A percentile compares a stretch with the other conserved stretches of the same genome.
Evolutionary conservation across 2,329 filamentous ascomycete species (phyloP).

Genomic region (Aspergillus novoparasiticus): DNA sequence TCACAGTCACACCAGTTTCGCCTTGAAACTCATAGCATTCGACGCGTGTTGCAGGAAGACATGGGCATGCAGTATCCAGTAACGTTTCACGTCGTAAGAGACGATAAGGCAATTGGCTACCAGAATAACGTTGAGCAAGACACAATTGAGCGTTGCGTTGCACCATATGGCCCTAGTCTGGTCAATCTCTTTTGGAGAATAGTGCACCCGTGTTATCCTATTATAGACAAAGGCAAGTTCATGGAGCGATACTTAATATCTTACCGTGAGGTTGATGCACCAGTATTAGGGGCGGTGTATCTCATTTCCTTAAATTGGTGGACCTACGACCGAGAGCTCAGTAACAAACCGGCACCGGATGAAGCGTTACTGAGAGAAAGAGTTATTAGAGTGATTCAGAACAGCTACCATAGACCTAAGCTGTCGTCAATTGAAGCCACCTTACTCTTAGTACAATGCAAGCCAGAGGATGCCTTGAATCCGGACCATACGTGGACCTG

Average conservation of each 20-base stretch:
- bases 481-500: slow-evolving; percentile 3
- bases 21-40: neutral
- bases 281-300: neutral
- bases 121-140: neutral
- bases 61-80: slow-evolving; percentile 5
- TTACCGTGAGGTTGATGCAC: neutral
- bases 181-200: neutral
- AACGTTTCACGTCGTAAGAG: neutral
- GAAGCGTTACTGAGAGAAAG: neutral
- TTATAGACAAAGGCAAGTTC: neutral
- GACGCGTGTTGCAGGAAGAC: neutral
- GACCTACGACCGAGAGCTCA: neutral
- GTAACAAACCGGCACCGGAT: neutral
- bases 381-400: neutral
- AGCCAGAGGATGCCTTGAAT: slow-evolving; percentile 1
- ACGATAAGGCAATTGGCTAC: neutral
- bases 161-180: neutral
- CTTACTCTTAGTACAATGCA: slow-evolving; percentile 1
- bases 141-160: neutral
- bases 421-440: neutral
- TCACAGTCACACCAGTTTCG: neutral
- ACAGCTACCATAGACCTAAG: neutral
- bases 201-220: neutral
- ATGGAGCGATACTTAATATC: neutral
- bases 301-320: slow-evolving; percentile 2